Evolutionary conservation across 495 filamentous ascomycete genomes (phyloP), one percentile per base, ranked within the genome.

Genomic region (Tuber borchii): DNA sequence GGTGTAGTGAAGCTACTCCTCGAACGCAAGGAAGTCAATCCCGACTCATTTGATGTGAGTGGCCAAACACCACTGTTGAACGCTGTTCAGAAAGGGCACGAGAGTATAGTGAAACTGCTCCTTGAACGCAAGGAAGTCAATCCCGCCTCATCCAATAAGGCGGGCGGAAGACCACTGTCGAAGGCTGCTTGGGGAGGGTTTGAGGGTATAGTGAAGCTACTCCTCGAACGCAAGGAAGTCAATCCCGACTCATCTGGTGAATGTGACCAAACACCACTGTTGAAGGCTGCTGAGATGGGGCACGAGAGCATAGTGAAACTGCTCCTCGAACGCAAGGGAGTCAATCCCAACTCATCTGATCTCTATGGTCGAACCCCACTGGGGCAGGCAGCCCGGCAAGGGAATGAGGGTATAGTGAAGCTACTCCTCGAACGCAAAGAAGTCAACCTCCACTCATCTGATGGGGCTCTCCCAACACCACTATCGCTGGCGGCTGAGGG

Each of bases 31-130:
- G 34, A 37, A 37, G 34, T 37, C 34, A 37, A 37, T 37, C 34
- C 34, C 34, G 2, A 37, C 34, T 37, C 34, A 37, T 37, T 1
- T 37, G 34, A 37, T 37, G 34, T 1, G 34, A 1, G 2, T 37
- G 44, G 39, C 37, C 76, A 79, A 48, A 85, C 81, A 20, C 82
- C 85, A 37, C 81, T 87, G 3, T 56, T 82, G 75, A 8, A 81
- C 71, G 77, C 85, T 83, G 34, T 83, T 81, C 77, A 71, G 73
- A 73, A 75, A 22, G 86, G 85, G 20, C 79, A 86, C 70, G 79
- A 83, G 70, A 80, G 71, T 17, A 75, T 83, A 19, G 76, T 83
- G 56, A 72, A 76, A 56, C 16, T 75, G 19, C 77, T 83, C 45
- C 70, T 83, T 20, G 73, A 82, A 12, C n/a, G 26, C 12, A 51